These are phyloP conservation scores for Stagonosporopsis cucurbitacearum DNA, from an alignment of 2,329 filamentous ascomycete species.

Conservation along the genomic window DNA sequence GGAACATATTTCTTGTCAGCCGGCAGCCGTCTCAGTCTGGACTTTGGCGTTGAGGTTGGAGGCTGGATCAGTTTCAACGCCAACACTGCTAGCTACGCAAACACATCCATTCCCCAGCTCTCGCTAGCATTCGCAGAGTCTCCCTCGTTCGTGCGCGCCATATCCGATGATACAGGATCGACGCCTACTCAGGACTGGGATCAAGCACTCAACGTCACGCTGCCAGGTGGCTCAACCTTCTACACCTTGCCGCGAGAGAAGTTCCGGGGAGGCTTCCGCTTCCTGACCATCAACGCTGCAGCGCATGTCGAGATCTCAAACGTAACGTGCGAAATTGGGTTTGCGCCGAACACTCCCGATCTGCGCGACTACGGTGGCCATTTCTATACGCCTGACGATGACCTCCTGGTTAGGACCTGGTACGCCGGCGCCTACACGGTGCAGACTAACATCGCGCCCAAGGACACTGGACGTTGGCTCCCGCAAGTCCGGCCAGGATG, in stretches of 20 bases:
- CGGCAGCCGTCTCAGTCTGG: constrained; percentile 16
- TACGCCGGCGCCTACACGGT: constrained; percentile 57
- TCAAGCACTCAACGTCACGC: constrained; percentile 18
- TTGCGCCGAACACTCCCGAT: constrained; percentile 58
- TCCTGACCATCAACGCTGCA: constrained; percentile 21
- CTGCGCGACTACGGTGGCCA: constrained; percentile 61
- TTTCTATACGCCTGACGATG: constrained; percentile 22
- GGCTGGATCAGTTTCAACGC: constrained; percentile 22
- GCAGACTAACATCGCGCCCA: constrained; percentile 47
- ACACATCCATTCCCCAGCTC: constrained; percentile 14
- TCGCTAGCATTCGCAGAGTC: constrained; percentile 24
- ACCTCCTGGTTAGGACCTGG: constrained; percentile 63
- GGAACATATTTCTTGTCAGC: constrained; percentile 6
- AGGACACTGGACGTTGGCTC: constrained; percentile 41
- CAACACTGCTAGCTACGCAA: background rate
- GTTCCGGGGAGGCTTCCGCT: constrained; percentile 26
- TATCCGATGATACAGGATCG: constrained; percentile 25
- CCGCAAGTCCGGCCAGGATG: constrained; percentile 35
- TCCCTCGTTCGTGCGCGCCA: constrained; percentile 20
- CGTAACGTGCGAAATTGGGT: constrained; percentile 48
- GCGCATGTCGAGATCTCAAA: constrained; percentile 8
- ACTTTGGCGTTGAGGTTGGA: constrained; percentile 23
- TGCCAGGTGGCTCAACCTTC: constrained; percentile 2
- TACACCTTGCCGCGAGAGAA: constrained; percentile 19
- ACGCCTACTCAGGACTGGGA: constrained; percentile 21